phyloP scores from a whole-genome alignment of 352 stramenopile genomes.

The Globisporangium radiosum region DNA sequence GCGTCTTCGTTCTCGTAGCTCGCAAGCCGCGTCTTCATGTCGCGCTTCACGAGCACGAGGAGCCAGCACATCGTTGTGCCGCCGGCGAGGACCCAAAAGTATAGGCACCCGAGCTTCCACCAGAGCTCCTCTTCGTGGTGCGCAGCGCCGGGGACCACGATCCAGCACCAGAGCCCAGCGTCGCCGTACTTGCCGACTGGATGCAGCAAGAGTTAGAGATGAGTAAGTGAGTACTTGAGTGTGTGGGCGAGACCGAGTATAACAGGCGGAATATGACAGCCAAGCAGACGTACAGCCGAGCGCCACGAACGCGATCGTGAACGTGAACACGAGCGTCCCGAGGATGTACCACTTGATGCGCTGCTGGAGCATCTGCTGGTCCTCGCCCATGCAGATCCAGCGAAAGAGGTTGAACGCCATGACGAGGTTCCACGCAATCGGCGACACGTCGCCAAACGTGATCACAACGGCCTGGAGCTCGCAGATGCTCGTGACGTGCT shows the following conservation, averaged over 20 bases:
- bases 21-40: conserved; percentile 66
- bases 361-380: conserved; percentile 78
- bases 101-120: conserved; percentile 70
- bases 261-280: neutral
- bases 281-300: conserved; percentile 24
- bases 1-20: conserved; percentile 74
- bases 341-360: conserved; percentile 81
- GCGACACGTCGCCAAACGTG: conserved; percentile 63
- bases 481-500: conserved; percentile 50
- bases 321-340: conserved; percentile 48
- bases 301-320: conserved; percentile 48
- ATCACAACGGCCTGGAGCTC: conserved; percentile 77
- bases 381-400: conserved; percentile 77
- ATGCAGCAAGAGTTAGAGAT: neutral
- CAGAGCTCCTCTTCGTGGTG: conserved; percentile 39
- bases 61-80: conserved; percentile 47
- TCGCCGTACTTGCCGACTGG: conserved; percentile 59
- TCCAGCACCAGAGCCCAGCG: conserved; percentile 73
- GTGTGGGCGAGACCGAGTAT: neutral
- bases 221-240: neutral
- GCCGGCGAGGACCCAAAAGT: conserved; percentile 69
- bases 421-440: conserved; percentile 81
- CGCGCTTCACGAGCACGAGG: conserved; percentile 70
- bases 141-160: conserved; percentile 38
- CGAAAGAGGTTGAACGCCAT: conserved; percentile 81